These are phyloP conservation scores for Acer yangbiense DNA, from an alignment of 345 rosid species.

Conservation along the genomic window DNA sequence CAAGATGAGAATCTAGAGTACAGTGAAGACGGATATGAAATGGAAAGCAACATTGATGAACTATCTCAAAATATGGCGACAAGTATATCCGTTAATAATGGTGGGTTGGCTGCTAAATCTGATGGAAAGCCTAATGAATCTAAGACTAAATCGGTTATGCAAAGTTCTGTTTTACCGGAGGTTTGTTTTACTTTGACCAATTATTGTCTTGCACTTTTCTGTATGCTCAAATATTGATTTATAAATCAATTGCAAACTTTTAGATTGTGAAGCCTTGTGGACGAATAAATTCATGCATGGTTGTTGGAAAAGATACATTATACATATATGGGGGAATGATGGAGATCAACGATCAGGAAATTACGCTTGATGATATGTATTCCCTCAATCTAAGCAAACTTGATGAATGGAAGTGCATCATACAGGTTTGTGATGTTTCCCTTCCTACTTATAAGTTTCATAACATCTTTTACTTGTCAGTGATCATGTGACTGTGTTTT, in stretches of 20 bases:
- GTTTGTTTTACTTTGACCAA: constrained; percentile 42
- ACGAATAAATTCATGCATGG: constrained; percentile 91
- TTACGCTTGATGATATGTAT: constrained; percentile 90
- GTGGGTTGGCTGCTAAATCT: constrained; percentile 35
- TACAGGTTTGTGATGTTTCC: constrained; percentile 68
- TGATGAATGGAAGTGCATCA: constrained; percentile 97
- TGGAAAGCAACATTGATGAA: constrained; percentile 47
- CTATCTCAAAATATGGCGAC: constrained; percentile 52
- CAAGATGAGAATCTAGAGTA: constrained; percentile 32
- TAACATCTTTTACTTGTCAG: background rate
- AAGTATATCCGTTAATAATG: constrained; percentile 40
- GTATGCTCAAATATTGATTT: constrained; percentile 14
- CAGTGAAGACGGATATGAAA: constrained; percentile 43
- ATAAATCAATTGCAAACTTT: constrained; percentile 24
- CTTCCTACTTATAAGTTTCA: constrained; percentile 12
- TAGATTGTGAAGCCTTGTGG: constrained; percentile 96
- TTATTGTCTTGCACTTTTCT: constrained; percentile 3
- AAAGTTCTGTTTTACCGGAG: constrained; percentile 66
- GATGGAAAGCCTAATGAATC: constrained; percentile 42
- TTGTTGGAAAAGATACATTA: constrained; percentile 84
- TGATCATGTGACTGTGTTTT: background rate
- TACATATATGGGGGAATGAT: constrained; percentile 98
- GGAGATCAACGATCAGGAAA: constrained; percentile 88
- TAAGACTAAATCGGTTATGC: constrained; percentile 42
- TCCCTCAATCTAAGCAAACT: constrained; percentile 96